These are phyloP conservation scores for Russula griseocarnosa DNA, from an alignment of 768 basidiomycete species.

Conservation along the genomic window DNA sequence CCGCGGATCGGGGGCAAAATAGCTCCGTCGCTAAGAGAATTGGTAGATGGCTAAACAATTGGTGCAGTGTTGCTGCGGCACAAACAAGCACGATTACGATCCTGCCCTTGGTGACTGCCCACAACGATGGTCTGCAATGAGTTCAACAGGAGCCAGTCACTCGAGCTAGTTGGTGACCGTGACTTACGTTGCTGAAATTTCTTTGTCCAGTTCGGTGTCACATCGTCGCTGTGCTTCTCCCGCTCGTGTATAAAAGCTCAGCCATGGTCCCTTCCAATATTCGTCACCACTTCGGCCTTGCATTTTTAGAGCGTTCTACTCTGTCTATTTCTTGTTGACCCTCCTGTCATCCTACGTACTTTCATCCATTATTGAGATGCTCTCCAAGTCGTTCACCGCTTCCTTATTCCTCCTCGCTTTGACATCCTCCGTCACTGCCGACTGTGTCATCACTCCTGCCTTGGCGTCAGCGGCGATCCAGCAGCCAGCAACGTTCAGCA, in stretches of 20 bases:
- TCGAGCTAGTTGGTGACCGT: background rate
- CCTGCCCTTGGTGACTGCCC: too few species aligned
- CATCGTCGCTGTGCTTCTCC: background rate
- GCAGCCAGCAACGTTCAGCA: too few species aligned
- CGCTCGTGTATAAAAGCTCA: constrained; percentile 5
- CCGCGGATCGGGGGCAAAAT: background rate
- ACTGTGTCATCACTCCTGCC: too few species aligned
- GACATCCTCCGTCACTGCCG: too few species aligned
- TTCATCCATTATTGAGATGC: constrained; percentile 26
- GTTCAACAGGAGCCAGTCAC: background rate
- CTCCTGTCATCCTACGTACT: background rate
- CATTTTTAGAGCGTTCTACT: background rate
- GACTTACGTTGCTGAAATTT: background rate
- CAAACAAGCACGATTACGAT: too few species aligned
- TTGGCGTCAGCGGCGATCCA: too few species aligned
- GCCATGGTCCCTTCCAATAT: background rate
- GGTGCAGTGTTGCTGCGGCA: background rate
- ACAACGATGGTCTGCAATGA: background rate
- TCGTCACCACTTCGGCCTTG: background rate
- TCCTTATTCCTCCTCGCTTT: constrained; percentile 38
- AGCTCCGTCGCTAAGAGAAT: too few species aligned
- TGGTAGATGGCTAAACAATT: too few species aligned
- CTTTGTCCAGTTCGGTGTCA: background rate
- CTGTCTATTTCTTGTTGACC: background rate
- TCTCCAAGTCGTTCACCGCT: constrained; percentile 33